phyloP scores from a whole-genome alignment of 1,139 yeast genomes.

The Blastobotrys ciferrii region DNA sequence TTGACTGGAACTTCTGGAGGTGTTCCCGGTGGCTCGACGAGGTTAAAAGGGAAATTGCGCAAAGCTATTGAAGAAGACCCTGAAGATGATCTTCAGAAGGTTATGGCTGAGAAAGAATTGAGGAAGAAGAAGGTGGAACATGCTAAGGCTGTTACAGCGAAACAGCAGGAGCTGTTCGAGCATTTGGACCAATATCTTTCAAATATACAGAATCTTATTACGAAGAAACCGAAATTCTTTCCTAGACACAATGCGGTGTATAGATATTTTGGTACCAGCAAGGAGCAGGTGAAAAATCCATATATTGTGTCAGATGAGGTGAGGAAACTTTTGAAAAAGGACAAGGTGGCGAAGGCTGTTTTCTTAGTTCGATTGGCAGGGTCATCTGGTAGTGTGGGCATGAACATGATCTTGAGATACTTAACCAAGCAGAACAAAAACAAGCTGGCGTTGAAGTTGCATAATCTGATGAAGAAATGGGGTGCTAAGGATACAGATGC shows the following conservation, averaged over 20 bases:
- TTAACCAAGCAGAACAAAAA: constrained; percentile 12
- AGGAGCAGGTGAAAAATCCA: constrained; percentile 21
- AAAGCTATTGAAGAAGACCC: constrained; percentile 8
- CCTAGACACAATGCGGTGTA: constrained; percentile 24
- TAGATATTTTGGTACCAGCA: constrained; percentile 23
- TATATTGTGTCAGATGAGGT: constrained; percentile 23
- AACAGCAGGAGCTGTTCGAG: constrained; percentile 10
- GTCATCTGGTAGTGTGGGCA: constrained; percentile 24
- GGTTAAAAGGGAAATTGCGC: constrained; percentile 1
- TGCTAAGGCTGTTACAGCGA: constrained; percentile 11
- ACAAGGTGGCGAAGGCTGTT: constrained; percentile 22
- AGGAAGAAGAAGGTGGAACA: constrained; percentile 14
- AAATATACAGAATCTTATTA: constrained; percentile 20
- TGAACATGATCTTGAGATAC: constrained; percentile 24
- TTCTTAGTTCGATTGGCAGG: constrained; percentile 25
- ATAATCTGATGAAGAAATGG: constrained; percentile 21
- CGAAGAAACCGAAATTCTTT: constrained; percentile 21
- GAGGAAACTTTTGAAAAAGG: constrained; percentile 19
- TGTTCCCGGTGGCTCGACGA: neutral
- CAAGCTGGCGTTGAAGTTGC: constrained; percentile 14
- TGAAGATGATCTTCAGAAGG: constrained; percentile 8
- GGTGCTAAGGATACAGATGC: constrained; percentile 21
- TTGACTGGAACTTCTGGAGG: neutral
- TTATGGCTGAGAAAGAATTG: constrained; percentile 6
- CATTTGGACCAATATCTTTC: constrained; percentile 21